Percentiles rank a stretch among this genome's conserved stretches.
phyloP scores from a whole-genome alignment of 805 yeast species.

The Cyberlindnera euphorbiiphila region DNA sequence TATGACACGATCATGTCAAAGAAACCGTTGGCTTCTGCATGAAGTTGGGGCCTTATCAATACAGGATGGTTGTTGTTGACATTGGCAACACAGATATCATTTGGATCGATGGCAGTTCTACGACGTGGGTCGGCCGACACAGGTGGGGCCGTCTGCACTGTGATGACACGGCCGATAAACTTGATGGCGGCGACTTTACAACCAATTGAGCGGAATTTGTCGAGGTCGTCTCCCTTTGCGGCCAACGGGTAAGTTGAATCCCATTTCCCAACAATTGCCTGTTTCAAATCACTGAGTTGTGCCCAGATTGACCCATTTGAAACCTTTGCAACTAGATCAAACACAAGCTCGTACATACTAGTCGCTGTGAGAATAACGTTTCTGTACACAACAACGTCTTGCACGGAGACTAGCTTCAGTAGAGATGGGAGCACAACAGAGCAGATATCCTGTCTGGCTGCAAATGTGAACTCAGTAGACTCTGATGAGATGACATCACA shows the following conservation, averaged over 20 bases:
- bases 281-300: constrained; percentile 51
- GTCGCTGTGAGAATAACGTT: constrained; percentile 38
- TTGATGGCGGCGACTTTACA: constrained; percentile 68
- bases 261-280: constrained; percentile 58
- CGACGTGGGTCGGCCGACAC: constrained; percentile 26
- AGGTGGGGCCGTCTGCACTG: constrained; percentile 46
- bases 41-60: constrained; percentile 49
- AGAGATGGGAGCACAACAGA: constrained; percentile 14
- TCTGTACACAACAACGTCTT: constrained; percentile 33
- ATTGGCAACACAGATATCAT: constrained; percentile 23
- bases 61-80: constrained; percentile 53
- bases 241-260: constrained; percentile 51
- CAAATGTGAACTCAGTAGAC: constrained; percentile 7
- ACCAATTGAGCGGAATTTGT: constrained; percentile 47
- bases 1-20: constrained; percentile 61
- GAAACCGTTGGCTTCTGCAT: constrained; percentile 66
- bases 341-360: constrained; percentile 42
- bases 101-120: constrained; percentile 13
- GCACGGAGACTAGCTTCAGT: constrained; percentile 12
- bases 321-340: constrained; percentile 42
- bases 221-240: constrained; percentile 25
- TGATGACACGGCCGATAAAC: constrained; percentile 58
- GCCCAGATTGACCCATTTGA: constrained; percentile 48
- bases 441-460: constrained; percentile 20
- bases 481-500: constrained; percentile 22